Base-by-base conservation (phyloP, 2,329 filamentous ascomycete species). In the Cladophialophora psammophila region DNA sequence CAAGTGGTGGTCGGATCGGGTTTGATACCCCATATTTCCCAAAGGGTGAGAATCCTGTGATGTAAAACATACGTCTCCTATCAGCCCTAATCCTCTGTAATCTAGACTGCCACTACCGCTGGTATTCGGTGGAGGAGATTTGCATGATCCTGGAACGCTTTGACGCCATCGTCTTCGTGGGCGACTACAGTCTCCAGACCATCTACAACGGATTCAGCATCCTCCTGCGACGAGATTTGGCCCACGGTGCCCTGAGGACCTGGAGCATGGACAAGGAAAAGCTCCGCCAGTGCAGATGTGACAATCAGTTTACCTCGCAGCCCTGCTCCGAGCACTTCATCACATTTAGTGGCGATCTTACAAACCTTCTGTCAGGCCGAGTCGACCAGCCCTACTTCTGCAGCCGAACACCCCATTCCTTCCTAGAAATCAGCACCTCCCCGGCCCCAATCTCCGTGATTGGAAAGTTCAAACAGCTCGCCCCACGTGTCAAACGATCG, bases 131-230 rank as follows among this genome's bases (percentile, higher is more conserved):
- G 3, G 63, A 72, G 8, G 79, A 83, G 63, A 79, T 81, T 52
- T 83, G 81, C 70, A 79, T 80, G 72, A 81, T 82, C 20, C 74
- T 83, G 32, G 76, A 78, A 61, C 77, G 79, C 45, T 82, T 82
- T 66, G 78, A 80, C 55, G 73, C 75, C 18, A 65, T 83, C 5
- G 68, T 78, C 18, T 83, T 83, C 64, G 68, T 82, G 52, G 81
- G 81, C 31, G 80, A 83, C 64, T 73, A 78, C 50, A 72, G 76
- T 35, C 73, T 80, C 15, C 75, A 76, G 59, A 74, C 77, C 42
- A 75, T 81, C 54, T 83, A 83, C 70, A 76, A 77, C n/a, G 80
- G 78, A 32, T 77, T 83, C 68, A 82, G 82, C 69, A 78, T 82
- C 54, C 76, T 83, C 8, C 72, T 83, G 1, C 77, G 79, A 36